These are phyloP conservation scores for Zopfia rhizophila DNA, from an alignment of 2,329 filamentous ascomycete species.

Conservation along the genomic window DNA sequence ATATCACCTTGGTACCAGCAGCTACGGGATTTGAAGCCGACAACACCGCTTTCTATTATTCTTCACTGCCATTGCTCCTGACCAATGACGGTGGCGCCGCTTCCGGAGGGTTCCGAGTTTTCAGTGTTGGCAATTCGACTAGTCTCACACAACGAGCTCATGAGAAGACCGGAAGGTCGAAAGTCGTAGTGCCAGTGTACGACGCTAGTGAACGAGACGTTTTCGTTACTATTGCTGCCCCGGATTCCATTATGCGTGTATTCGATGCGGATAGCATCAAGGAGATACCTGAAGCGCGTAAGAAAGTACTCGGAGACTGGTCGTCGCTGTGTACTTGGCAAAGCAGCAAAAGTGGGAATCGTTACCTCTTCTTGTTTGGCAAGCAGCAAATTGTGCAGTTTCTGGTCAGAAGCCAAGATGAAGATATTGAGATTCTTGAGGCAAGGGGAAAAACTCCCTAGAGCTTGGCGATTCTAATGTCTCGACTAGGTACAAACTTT, in stretches of 20 bases:
- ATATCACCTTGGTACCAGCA: slow-evolving; percentile 32
- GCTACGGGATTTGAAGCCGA: slow-evolving; percentile 40
- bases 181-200: slow-evolving; percentile 36
- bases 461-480: slow-evolving; percentile 17
- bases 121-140: slow-evolving; percentile 19
- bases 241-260: slow-evolving; percentile 37
- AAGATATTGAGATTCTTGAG: slow-evolving; percentile 36
- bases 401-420: slow-evolving; percentile 21
- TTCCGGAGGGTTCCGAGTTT: slow-evolving; percentile 38
- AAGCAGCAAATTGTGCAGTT: slow-evolving; percentile 44
- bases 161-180: slow-evolving; percentile 38
- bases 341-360: slow-evolving; percentile 35
- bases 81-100: slow-evolving; percentile 42
- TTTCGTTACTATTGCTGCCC: slow-evolving; percentile 40
- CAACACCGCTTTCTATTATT: slow-evolving; percentile 40
- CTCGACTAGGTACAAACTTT: slow-evolving; percentile 39
- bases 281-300: slow-evolving; percentile 30
- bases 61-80: slow-evolving; percentile 29
- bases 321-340: slow-evolving; percentile 42
- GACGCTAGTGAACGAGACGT: slow-evolving; percentile 35
- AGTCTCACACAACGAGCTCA: slow-evolving; percentile 27
- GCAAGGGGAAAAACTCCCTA: slow-evolving; percentile 24
- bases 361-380: slow-evolving; percentile 42
- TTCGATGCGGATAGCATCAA: slow-evolving; percentile 33
- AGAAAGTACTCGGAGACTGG: slow-evolving; percentile 42